Conservation (phyloP, 495 filamentous ascomycete genomes). For the Arthonia radiata region DNA sequence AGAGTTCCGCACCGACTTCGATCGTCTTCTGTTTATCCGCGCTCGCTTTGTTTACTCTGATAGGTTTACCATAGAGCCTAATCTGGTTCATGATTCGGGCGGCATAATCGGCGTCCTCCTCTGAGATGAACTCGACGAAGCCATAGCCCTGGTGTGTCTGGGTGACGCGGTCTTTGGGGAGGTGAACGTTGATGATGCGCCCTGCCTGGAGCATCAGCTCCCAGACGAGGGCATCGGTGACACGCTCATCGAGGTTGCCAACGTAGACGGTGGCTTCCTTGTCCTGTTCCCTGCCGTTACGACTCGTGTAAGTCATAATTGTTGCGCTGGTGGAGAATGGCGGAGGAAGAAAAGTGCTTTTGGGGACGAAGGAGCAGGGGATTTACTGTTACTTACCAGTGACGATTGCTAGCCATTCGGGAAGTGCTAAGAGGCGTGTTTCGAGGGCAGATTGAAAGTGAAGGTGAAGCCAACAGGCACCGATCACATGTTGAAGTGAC, state of each 20-base stretch:
- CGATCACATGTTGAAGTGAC: conserved; percentile 2
- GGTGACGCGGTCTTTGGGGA: conserved; percentile 92
- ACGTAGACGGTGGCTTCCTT: conserved; percentile 97
- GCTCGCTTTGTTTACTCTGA: conserved; percentile 87
- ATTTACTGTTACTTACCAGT: conserved; percentile 1
- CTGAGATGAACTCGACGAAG: conserved; percentile 92
- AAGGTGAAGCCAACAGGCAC: neutral
- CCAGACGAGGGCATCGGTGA: conserved; percentile 73
- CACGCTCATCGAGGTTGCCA: conserved; percentile 92
- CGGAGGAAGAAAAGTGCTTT: neutral
- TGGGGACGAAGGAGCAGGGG: too few species aligned
- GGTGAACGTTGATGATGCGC: conserved; percentile 87
- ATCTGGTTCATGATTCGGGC: conserved; percentile 93
- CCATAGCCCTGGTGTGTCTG: conserved; percentile 94
- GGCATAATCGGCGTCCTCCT: conserved; percentile 93
- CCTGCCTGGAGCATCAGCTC: conserved; percentile 96
- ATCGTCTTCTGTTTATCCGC: conserved; percentile 93
- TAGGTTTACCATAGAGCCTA: conserved; percentile 75
- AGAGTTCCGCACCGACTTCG: conserved; percentile 91
- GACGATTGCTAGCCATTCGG: neutral
- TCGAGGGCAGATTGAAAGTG: neutral
- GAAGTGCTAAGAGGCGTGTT: neutral
- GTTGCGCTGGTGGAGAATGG: neutral
- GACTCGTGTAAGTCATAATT: neutral
- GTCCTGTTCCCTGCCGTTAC: conserved; percentile 63